Base-by-base conservation (phyloP, 768 basidiomycete species). In the Imleria badia region DNA sequence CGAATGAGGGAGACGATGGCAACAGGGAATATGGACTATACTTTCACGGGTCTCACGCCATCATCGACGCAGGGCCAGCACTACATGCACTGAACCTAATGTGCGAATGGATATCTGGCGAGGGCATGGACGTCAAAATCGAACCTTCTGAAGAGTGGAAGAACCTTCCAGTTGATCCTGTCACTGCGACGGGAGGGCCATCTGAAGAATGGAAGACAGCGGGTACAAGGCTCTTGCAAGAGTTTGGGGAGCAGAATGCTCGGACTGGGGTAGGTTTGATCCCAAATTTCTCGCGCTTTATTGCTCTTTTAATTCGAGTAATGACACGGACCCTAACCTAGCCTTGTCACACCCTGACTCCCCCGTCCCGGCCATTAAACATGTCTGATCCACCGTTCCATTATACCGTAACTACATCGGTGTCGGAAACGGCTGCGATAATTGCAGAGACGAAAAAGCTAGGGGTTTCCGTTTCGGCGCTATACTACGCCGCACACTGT, bases 141-240 rank as follows among this genome's bases (percentile, higher is more conserved):
- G 35, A 54, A 0, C 55, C 47, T 39, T 58, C 34, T 11, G 52
- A 65, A 30, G 66, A 70, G 34, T 66, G 66, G 66, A 59, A 52
- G 23, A 60, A 67, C 36, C 63, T 67, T 17, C 67, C 68, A 1
- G 55, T 58, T 4, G 68, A 69, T 22, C 66, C 63, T 8, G 54
- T 68, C 23, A 52, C 51, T 30, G 68, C 66, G 1, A 70, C 54
- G 0, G 66, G 68, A 12, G 66, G 66, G 5, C 49, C 33, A 11
- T 54, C 45, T n/a, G 17, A 48, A 3, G 60, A 52, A 22, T 69
- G 67, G 66, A 49, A 44, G 11, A 54, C 48, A 5, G 44, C 12
- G 1, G 67, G 65, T 14, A 30, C 5, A 5, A 45, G 14, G 23
- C 56, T 69, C 30, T n/a, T 67, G 26, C 49, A 54, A 14, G 64